Evolutionary conservation across 2,329 filamentous ascomycete genomes (phyloP).

Genomic region (Exserohilum rostratum): DNA sequence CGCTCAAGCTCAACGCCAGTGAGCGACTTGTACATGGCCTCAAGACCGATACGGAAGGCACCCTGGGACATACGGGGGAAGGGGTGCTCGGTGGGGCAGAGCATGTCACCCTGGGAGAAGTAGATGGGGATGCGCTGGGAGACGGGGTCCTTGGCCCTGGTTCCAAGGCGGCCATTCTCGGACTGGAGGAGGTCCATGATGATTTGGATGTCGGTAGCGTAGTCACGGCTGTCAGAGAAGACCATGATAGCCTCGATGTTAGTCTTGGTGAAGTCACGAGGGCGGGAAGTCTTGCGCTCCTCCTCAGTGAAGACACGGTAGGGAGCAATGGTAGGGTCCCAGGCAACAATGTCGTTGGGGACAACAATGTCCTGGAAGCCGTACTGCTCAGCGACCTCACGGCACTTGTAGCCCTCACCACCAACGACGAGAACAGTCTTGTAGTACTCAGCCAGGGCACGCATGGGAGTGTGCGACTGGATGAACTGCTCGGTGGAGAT

Average conservation of each 20-base stretch:
- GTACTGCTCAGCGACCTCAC: conserved; percentile 74
- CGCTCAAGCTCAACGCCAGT: conserved; percentile 75
- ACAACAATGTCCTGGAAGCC: conserved; percentile 76
- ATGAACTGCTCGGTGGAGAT: conserved; percentile 77
- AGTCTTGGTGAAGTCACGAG: conserved; percentile 72
- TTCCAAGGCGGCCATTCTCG: conserved; percentile 70
- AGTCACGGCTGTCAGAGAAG: conserved; percentile 76
- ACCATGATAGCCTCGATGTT: conserved; percentile 78
- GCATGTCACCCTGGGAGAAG: conserved; percentile 69
- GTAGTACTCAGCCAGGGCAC: conserved; percentile 76
- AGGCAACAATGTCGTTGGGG: conserved; percentile 75
- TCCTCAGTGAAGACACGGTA: conserved; percentile 71
- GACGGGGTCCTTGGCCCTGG: conserved; percentile 69
- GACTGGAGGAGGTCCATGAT: conserved; percentile 74
- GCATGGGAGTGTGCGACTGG: conserved; percentile 79
- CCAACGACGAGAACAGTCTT: conserved; percentile 76
- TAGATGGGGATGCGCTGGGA: conserved; percentile 74
- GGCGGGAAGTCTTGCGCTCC: conserved; percentile 70
- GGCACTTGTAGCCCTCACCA: conserved; percentile 76
- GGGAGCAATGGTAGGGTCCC: conserved; percentile 71
- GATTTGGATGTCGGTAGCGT: conserved; percentile 76
- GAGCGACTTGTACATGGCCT: conserved; percentile 74
- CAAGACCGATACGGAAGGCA: conserved; percentile 75
- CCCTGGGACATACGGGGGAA: conserved; percentile 74
- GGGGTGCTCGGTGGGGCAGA: conserved; percentile 66